phyloP scores from a whole-genome alignment of 2,329 filamentous ascomycete genomes.

The Pseudocercospora fijiensis region DNA sequence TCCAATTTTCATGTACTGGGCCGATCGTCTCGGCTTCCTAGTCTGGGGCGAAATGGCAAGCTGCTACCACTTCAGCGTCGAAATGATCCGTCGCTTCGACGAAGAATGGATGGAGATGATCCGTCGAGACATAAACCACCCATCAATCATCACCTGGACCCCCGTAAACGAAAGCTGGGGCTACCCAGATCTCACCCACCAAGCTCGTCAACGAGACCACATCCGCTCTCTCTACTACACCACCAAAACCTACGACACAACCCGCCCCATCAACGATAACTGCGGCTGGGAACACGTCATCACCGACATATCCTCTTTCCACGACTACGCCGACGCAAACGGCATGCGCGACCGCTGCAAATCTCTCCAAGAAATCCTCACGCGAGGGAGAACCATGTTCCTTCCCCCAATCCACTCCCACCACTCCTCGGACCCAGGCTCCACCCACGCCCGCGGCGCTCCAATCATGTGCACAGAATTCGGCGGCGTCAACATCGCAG shows the following conservation, averaged over 20 bases:
- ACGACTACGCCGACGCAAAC: constrained; percentile 63
- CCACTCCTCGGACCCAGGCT: constrained; percentile 45
- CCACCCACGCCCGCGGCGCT: constrained; percentile 54
- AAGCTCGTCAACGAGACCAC: constrained; percentile 61
- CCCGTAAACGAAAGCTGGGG: constrained; percentile 66
- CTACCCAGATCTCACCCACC: constrained; percentile 59
- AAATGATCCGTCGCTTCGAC: constrained; percentile 61
- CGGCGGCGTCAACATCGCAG: constrained; percentile 66
- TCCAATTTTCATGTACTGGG: constrained; percentile 61
- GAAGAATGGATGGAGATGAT: constrained; percentile 65
- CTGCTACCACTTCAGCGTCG: constrained; percentile 60
- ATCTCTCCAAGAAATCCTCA: constrained; percentile 56
- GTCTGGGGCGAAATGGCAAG: constrained; percentile 67
- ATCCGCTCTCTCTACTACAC: constrained; percentile 62
- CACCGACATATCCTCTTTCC: constrained; percentile 66
- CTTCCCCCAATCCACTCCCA: constrained; percentile 46
- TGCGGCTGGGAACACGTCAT: constrained; percentile 69
- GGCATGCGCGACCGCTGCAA: constrained; percentile 57
- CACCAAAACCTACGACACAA: constrained; percentile 64
- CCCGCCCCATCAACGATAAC: constrained; percentile 67
- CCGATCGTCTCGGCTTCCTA: constrained; percentile 60
- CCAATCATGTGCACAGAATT: constrained; percentile 68
- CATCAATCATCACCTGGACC: constrained; percentile 65
- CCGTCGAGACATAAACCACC: constrained; percentile 64
- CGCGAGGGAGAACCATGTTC: constrained; percentile 58